Base-by-base conservation (phyloP, 768 basidiomycete genomes). In the Ephemerocybe angulata region DNA sequence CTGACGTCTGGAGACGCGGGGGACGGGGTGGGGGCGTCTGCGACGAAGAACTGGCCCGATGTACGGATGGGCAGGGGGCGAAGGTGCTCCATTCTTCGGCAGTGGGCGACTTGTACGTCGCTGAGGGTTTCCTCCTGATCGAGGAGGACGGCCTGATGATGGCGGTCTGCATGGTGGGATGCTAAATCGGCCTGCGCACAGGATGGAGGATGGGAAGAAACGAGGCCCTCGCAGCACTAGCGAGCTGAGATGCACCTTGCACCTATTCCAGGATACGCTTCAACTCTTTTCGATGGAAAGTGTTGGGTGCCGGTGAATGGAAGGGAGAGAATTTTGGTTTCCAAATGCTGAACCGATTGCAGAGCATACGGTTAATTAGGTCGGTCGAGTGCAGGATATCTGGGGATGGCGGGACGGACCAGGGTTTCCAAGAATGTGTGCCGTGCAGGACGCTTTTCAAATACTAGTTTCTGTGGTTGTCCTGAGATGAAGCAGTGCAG, bases 91-190 rank as follows among this genome's bases (percentile, higher is more conserved):
- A 63, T 30, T 73, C 68, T 37, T 65, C 67, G 63, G 60, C 72
- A 30, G 73, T 66, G 7, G 84, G 84, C 6, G 84, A 86, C 56
- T 76, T 81, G 67, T 84, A 84, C 13, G 84, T 85, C 58, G 73
- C 59, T 49, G 67, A 62, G 25, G 84, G 85, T 65, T 86, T 86
- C 52, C 84, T 74, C 52, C 83, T 78, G 29, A 74, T 69, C n/a
- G 63, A 59, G 31, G 49, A 8, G 13, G 22, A 17, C 5, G 50
- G 4, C 4, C 8, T 56, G 40, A 47, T 11, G 13, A 44, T n/a
- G 30, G 47, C 31, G 31, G 53, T 24, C 44, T 50, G 55, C 35
- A 51, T 55, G 8, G 48, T 50, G 27, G 29, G 2, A 25, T 33
- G 31, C 30, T 54, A 35, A 24, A 12, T n/a, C 30, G 21, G 31